Evolutionary conservation across 2,329 filamentous ascomycete species (phyloP).

Genomic region (Pseudogymnoascus verrucosus): DNA sequence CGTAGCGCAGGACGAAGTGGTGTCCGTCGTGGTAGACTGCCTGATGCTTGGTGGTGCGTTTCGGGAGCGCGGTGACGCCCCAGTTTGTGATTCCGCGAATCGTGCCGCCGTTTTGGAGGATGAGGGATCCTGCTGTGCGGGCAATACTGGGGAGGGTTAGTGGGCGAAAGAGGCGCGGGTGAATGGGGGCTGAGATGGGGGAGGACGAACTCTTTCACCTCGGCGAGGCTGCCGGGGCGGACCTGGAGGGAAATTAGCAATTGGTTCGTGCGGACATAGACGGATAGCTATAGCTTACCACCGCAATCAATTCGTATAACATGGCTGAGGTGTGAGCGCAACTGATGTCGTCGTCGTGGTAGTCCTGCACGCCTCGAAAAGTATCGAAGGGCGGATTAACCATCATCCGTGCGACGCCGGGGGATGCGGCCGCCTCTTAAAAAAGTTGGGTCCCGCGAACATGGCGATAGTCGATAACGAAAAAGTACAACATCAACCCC

Average conservation of each 20-base stretch:
- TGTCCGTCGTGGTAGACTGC: slow-evolving; percentile 77
- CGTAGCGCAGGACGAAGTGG: slow-evolving; percentile 98
- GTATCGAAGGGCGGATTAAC: neutral
- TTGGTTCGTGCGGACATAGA: neutral
- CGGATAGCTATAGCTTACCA: slow-evolving; percentile 51
- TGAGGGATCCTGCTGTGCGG: slow-evolving; percentile 70
- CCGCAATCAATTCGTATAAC: slow-evolving; percentile 96
- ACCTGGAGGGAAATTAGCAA: slow-evolving; percentile 49
- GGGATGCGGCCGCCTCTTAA: slow-evolving; percentile 3
- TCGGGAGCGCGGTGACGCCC: slow-evolving; percentile 84
- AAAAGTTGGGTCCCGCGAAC: slow-evolving; percentile 5
- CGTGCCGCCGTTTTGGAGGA: slow-evolving; percentile 79
- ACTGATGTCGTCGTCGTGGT: neutral
- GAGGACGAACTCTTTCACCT: slow-evolving; percentile 82
- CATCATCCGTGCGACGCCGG: neutral
- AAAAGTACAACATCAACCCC: slow-evolving; percentile 10
- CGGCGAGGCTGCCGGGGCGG: slow-evolving; percentile 78
- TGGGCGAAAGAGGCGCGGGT: neutral
- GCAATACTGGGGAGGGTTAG: slow-evolving; percentile 59
- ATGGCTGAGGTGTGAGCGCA: slow-evolving; percentile 38
- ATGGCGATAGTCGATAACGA: slow-evolving; percentile 18
- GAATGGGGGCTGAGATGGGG: slow-evolving; percentile 14
- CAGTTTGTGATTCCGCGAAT: slow-evolving; percentile 91
- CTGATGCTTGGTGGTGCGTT: slow-evolving; percentile 71
- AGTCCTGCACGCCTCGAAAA: neutral